Conservation (phyloP, 768 basidiomycete species). For the Russula earlei region DNA sequence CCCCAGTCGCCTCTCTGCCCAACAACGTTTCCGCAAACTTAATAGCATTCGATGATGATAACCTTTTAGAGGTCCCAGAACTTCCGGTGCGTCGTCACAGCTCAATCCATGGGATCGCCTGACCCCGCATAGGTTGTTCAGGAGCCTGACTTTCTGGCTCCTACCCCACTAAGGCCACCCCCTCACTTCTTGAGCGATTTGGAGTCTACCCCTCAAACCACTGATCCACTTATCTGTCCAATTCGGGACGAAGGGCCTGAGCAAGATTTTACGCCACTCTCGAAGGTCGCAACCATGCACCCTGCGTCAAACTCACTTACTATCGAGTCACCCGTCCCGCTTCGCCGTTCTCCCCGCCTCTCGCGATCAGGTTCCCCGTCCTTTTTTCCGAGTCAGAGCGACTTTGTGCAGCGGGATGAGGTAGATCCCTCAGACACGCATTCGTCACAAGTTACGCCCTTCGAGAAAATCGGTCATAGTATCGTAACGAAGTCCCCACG, state of each 20-base stretch:
- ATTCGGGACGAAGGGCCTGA: background rate
- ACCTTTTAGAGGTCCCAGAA: background rate
- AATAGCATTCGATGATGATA: constrained; percentile 6
- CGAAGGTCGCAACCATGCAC: background rate
- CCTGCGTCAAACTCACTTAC: background rate
- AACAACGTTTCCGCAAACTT: background rate
- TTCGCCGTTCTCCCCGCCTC: background rate
- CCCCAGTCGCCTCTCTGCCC: background rate
- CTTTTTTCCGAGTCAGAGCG: background rate
- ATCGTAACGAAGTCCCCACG: background rate
- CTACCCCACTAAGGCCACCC: background rate
- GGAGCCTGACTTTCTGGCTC: constrained; percentile 7
- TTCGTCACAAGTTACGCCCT: background rate
- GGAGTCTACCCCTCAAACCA: background rate
- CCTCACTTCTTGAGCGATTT: background rate
- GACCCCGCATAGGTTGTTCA: background rate
- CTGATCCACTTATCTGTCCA: background rate
- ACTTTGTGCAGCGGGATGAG: background rate
- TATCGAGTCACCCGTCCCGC: background rate
- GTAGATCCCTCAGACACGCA: background rate
- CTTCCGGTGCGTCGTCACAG: background rate
- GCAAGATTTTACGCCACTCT: background rate
- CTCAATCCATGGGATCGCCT: background rate
- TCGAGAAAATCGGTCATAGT: background rate
- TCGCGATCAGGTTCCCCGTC: background rate